Evolutionary conservation across 169 alveolate species (phyloP), one percentile per base, ranked within the genome.

Genomic region (Gregarina niphandrodes): DNA sequence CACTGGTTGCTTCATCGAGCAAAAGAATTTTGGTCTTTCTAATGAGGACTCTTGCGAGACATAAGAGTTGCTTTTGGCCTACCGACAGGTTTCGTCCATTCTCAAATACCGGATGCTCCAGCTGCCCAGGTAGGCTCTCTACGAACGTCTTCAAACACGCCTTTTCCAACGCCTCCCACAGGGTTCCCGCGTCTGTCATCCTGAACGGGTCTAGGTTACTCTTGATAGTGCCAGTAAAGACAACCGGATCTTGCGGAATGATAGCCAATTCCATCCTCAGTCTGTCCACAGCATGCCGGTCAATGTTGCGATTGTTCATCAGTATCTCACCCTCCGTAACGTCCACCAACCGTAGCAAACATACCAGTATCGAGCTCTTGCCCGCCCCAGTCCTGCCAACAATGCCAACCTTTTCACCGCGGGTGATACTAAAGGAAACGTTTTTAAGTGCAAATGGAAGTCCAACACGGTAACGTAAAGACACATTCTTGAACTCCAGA

Each of bases 381-480:
- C 96, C 96, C 3, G 93, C 77, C 9, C 96, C 96, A 6, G 91
- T 83, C 42, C 88, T 67, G 1, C 96, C 96, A 34, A 81, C 73
- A 26, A 82, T 57, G 3, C 85, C 90, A 4, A n/a, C n/a, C 53
- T 39, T 43, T 28, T 59, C 67, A 18, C 82, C 75, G 1, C 69
- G 57, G 19, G 45, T 19, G 23, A 84, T 60, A 2, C 40, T 21
- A 19, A 76, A 50, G 31, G 46, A 49, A 26, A 79, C 34, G 40
- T 66, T 63, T 15, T 74, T 63, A 37, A 84, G 42, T 5, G 62
- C 72, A 0, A 61, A 44, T 9, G 82, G 82, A 26, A 57, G 53
- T 35, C 55, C 68, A 2, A 61, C 69, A 22, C 78, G 63, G 47
- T 84, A 84, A 37, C 75, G 72, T 40, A 74, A 59, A 2, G 39